Percentiles rank a stretch among this genome's conserved stretches.
Conservation (phyloP, 371 early-diverging fungal genomes). For the Saksenaea vasiformis region DNA sequence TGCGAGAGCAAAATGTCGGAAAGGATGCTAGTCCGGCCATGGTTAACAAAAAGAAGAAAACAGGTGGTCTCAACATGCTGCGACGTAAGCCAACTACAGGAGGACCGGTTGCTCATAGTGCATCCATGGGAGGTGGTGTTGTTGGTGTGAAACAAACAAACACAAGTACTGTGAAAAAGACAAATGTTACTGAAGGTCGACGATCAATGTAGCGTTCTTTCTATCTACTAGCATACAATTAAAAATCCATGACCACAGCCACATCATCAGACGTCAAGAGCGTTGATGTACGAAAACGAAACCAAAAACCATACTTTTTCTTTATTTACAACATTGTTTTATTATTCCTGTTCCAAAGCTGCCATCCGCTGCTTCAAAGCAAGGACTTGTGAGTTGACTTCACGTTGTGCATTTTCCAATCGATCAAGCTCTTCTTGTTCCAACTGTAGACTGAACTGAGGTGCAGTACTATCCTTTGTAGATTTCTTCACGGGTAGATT, state of each 20-base stretch:
- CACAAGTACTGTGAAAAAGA: conserved; percentile 8
- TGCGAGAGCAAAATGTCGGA: conserved; percentile 44
- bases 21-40: conserved; percentile 55
- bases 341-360: conserved; percentile 50
- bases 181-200: conserved; percentile 18
- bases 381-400: conserved; percentile 64
- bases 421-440: conserved; percentile 70
- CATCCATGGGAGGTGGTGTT: conserved; percentile 53
- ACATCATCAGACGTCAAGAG: not conserved
- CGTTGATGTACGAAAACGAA: not conserved
- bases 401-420: conserved; percentile 58
- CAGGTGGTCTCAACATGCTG: conserved; percentile 29
- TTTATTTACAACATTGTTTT: not conserved
- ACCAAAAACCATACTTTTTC: not conserved
- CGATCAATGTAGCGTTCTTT: conserved; percentile 21
- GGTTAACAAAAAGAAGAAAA: conserved; percentile 49
- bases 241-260: not conserved
- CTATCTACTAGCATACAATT: not conserved
- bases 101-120: conserved; percentile 24
- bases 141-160: conserved; percentile 41
- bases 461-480: conserved; percentile 30
- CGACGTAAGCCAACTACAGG: conserved; percentile 29
- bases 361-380: conserved; percentile 53
- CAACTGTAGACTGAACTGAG: conserved; percentile 58
- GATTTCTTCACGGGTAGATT: conserved; percentile 40